Evolutionary conservation across 805 yeast genomes (phyloP).

Genomic region (Candida ficus): DNA sequence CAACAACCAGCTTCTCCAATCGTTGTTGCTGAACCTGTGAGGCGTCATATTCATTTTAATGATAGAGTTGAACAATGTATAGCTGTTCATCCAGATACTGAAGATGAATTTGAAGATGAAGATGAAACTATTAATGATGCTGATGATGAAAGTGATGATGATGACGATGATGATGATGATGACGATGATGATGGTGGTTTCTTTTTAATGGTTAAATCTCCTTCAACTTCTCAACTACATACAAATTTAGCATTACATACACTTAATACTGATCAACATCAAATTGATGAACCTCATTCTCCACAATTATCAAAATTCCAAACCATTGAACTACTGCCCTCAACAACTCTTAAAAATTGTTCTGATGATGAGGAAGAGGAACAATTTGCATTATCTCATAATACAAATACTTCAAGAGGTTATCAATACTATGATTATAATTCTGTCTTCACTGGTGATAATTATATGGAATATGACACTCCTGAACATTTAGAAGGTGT

Average conservation of each 20-base stretch:
- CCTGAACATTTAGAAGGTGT: constrained; percentile 25
- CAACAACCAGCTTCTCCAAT: constrained; percentile 1
- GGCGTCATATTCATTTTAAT: constrained; percentile 68
- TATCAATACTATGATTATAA: constrained; percentile 80
- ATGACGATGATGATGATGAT: constrained; percentile 25
- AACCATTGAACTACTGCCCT: constrained; percentile 77
- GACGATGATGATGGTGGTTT: constrained; percentile 64
- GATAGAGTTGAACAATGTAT: constrained; percentile 94
- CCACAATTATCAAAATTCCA: constrained; percentile 21
- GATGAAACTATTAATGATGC: constrained; percentile 2
- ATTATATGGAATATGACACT: constrained; percentile 17
- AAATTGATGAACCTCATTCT: not conserved
- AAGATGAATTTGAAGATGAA: constrained; percentile 16
- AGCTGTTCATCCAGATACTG: constrained; percentile 41
- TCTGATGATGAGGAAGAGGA: constrained; percentile 52
- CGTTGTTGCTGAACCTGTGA: not conserved
- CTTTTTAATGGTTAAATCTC: constrained; percentile 50
- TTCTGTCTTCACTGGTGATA: constrained; percentile 53
- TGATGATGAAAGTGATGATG: constrained; percentile 24
- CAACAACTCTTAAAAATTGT: constrained; percentile 79
- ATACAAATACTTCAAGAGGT: constrained; percentile 66
- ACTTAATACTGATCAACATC: not conserved
- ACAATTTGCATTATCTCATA: constrained; percentile 58
- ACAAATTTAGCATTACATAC: constrained; percentile 7
- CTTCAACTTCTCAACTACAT: constrained; percentile 28